These are phyloP conservation scores for Solanum arcanum DNA, from an alignment of 257 asterid genomes.

Conservation along the genomic window DNA sequence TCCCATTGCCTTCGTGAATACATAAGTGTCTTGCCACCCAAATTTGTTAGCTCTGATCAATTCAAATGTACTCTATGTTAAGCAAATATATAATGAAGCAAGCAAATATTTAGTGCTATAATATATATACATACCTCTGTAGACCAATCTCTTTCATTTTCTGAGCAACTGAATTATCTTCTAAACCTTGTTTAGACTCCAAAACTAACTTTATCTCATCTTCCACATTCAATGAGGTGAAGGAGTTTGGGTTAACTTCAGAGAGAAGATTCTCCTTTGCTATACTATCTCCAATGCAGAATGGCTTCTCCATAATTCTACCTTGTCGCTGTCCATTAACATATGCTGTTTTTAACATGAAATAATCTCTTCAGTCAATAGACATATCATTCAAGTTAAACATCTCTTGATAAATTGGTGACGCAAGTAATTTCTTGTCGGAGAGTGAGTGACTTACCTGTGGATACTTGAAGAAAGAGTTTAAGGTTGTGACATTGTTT, in stretches of 20 bases:
- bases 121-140: constrained; percentile 60
- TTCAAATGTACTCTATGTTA: not conserved
- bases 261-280: constrained; percentile 33
- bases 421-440: not conserved
- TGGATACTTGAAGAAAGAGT: constrained; percentile 81
- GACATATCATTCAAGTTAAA: not conserved
- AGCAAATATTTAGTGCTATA: not conserved
- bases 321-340: constrained; percentile 94
- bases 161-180: constrained; percentile 32
- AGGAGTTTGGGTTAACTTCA: constrained; percentile 15
- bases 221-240: constrained; percentile 50
- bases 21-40: constrained; percentile 99
- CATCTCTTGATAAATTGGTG: not conserved
- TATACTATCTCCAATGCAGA: constrained; percentile 57
- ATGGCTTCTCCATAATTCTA: constrained; percentile 69
- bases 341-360: constrained; percentile 49
- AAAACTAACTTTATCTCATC: constrained; percentile 67
- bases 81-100: not conserved
- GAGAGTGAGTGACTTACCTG: constrained; percentile 42
- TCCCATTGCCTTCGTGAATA: constrained; percentile 96
- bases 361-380: not conserved
- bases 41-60: constrained; percentile 71
- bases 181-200: constrained; percentile 43
- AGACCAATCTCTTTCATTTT: constrained; percentile 72
- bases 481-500: constrained; percentile 57